Percentiles rank a stretch among this genome's conserved stretches.
These are phyloP conservation scores for Sequoia sempervirens DNA, from an alignment of 75 land plant genomes.

Conservation along the genomic window DNA sequence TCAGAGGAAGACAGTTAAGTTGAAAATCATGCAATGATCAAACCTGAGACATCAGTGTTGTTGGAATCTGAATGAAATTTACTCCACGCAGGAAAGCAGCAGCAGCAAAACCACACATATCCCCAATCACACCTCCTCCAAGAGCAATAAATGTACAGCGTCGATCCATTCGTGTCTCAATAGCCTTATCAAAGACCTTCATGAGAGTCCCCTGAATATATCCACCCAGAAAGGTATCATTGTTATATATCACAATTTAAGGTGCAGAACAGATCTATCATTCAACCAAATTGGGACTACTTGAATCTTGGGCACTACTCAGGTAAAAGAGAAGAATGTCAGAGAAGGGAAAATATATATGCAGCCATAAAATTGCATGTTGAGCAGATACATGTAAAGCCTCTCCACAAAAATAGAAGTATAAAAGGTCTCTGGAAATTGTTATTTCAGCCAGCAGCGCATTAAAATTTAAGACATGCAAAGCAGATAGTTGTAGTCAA, in stretches of 20 bases:
- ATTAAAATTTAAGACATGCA: background rate
- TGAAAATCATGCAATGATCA: background rate
- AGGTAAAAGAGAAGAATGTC: background rate
- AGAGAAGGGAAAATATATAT: constrained; percentile 2
- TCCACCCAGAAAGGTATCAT: background rate
- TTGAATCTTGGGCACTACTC: background rate
- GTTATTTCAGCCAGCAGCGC: background rate
- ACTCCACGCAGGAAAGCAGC: constrained; percentile 93
- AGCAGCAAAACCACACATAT: constrained; percentile 99
- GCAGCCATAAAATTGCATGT: background rate
- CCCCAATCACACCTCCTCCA: constrained; percentile 98
- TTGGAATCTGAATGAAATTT: constrained; percentile 95
- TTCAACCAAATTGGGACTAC: background rate
- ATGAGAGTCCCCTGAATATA: constrained; percentile 62
- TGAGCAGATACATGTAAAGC: background rate
- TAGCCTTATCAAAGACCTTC: constrained; percentile 96
- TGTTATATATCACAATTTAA: background rate
- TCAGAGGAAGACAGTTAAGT: constrained; percentile 4
- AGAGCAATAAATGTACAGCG: constrained; percentile 92
- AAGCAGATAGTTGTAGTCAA: background rate
- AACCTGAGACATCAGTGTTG: constrained; percentile 97
- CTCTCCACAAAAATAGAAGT: background rate
- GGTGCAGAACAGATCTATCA: background rate
- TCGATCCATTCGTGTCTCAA: constrained; percentile 83
- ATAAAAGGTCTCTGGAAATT: background rate